phyloP scores from a whole-genome alignment of 2,329 filamentous ascomycete genomes.

The Samsoniella hepiali region DNA sequence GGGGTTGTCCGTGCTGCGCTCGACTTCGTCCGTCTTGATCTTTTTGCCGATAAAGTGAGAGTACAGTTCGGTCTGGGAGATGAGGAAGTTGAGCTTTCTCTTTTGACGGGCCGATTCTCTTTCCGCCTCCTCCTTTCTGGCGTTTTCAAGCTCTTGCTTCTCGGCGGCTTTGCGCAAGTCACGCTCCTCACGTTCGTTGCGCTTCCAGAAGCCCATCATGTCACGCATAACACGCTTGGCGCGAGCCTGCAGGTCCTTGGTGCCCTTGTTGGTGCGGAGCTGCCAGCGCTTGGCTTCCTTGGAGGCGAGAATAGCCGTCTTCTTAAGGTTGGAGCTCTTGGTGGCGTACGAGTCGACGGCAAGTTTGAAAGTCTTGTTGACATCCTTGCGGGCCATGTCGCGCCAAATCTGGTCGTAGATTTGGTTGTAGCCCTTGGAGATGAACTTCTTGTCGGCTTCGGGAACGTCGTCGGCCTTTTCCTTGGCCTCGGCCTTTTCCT shows the following conservation, averaged over 20 bases:
- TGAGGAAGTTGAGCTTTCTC: constrained; percentile 98
- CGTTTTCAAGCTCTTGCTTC: constrained; percentile 92
- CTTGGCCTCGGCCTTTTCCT: constrained; percentile 44
- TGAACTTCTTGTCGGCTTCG: constrained; percentile 63
- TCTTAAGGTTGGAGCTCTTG: constrained; percentile 93
- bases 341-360: constrained; percentile 81
- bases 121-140: constrained; percentile 93
- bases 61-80: constrained; percentile 97
- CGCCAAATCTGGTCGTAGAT: constrained; percentile 98
- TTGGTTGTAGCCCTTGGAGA: constrained; percentile 91
- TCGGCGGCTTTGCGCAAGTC: constrained; percentile 92
- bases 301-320: constrained; percentile 92
- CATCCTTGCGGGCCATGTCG: constrained; percentile 88
- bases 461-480: constrained; percentile 50
- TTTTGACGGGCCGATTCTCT: constrained; percentile 96
- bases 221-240: constrained; percentile 98
- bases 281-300: constrained; percentile 99
- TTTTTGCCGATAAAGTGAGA: constrained; percentile 99
- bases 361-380: constrained; percentile 86
- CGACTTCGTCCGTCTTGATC: constrained; percentile 95
- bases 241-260: constrained; percentile 93
- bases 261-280: constrained; percentile 94
- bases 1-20: constrained; percentile 80
- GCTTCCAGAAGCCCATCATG: constrained; percentile 99
- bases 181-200: constrained; percentile 95